phyloP scores from a whole-genome alignment of 208 protist species.

The Sergeia podlipaevii region DNA sequence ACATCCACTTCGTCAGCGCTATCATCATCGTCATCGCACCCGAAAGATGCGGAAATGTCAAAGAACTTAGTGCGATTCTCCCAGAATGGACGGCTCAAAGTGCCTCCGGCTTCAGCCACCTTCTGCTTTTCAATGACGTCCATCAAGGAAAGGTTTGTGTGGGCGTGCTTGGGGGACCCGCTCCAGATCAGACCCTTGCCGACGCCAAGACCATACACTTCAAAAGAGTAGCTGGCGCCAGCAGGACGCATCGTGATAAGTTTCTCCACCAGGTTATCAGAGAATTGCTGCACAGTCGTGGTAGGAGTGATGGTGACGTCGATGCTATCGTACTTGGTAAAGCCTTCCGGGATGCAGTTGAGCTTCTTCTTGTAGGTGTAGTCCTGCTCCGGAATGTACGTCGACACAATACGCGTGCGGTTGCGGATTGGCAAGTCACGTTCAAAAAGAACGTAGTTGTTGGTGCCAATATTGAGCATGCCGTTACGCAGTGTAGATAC shows the following conservation, averaged over 20 bases:
- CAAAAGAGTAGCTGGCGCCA: constrained; percentile 32
- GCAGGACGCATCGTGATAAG: constrained; percentile 47
- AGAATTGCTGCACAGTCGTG: constrained; percentile 78
- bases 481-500: constrained; percentile 74
- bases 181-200: constrained; percentile 87
- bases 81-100: constrained; percentile 62
- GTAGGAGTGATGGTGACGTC: constrained; percentile 44
- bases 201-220: constrained; percentile 78
- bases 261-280: constrained; percentile 30
- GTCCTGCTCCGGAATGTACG: constrained; percentile 85
- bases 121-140: constrained; percentile 83
- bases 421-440: constrained; percentile 71
- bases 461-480: constrained; percentile 87
- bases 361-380: constrained; percentile 87
- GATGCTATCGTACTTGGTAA: constrained; percentile 88
- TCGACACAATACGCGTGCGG: constrained; percentile 60
- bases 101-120: constrained; percentile 36
- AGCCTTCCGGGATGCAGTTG: constrained; percentile 73
- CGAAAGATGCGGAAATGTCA: constrained; percentile 70
- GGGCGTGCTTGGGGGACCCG: constrained; percentile 54
- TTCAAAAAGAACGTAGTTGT: constrained; percentile 90
- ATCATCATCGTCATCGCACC: constrained; percentile 65
- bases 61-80: constrained; percentile 72
- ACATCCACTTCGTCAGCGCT: constrained; percentile 82
- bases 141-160: constrained; percentile 77